A percentile compares a stretch with the other conserved stretches of the same genome.
Conservation (phyloP, 2,329 filamentous ascomycete species). For the Fusarium humuli region DNA sequence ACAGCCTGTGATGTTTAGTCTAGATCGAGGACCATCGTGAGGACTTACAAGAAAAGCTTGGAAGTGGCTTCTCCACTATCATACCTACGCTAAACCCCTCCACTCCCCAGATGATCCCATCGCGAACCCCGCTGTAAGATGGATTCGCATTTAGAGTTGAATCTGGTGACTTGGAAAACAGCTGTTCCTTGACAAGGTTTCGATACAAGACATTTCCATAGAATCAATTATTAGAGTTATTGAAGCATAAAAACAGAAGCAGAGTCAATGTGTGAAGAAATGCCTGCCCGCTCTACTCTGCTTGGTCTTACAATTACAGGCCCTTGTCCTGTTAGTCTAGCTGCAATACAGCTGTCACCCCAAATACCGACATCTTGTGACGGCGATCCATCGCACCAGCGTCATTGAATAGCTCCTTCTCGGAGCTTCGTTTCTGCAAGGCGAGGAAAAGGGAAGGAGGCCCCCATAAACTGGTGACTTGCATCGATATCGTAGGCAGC, state of each 20-base stretch:
- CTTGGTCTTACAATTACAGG: constrained; percentile 1
- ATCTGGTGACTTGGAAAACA: constrained; percentile 12
- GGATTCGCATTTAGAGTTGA: neutral
- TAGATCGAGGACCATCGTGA: neutral
- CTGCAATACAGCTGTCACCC: constrained; percentile 17
- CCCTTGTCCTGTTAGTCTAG: constrained; percentile 13
- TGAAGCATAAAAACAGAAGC: neutral
- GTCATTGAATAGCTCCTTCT: constrained; percentile 13
- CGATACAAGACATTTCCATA: too few relatives aligned
- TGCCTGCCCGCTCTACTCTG: neutral
- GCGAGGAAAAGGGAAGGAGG: constrained; percentile 5
- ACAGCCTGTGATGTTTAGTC: neutral
- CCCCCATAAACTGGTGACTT: neutral
- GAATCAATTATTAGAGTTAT: neutral
- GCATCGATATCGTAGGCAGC: neutral
- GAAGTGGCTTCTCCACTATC: constrained; percentile 17
- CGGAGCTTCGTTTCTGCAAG: neutral
- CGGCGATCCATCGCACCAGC: constrained; percentile 28
- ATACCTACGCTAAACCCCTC: neutral
- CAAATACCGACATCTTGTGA: constrained; percentile 17
- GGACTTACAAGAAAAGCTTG: neutral
- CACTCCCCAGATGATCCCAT: constrained; percentile 27
- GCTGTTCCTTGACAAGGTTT: neutral
- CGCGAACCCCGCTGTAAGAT: constrained; percentile 21
- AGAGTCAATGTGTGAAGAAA: neutral